Percentiles rank a stretch among this genome's conserved stretches.
These are phyloP conservation scores for Serpula lacrymans DNA, from an alignment of 768 basidiomycete genomes.

Conservation along the genomic window DNA sequence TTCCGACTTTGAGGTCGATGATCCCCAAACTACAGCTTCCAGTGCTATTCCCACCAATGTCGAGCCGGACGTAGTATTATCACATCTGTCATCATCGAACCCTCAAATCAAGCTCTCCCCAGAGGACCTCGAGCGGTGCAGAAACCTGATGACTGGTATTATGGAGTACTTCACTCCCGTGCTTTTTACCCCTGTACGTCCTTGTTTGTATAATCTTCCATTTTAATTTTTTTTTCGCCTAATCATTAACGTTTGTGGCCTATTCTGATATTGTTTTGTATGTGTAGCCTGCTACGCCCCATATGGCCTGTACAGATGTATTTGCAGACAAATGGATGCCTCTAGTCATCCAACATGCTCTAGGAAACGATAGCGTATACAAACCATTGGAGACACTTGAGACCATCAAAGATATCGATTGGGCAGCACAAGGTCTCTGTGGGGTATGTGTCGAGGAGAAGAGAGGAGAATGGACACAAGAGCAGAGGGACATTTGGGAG, in stretches of 20 bases:
- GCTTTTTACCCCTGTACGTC: constrained; percentile 58
- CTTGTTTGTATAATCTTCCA: background rate
- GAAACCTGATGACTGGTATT: constrained; percentile 47
- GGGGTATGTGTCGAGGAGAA: constrained; percentile 55
- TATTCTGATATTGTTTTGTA: no score
- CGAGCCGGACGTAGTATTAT: background rate
- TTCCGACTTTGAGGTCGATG: constrained; percentile 47
- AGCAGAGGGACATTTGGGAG: constrained; percentile 58
- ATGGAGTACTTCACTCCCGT: constrained; percentile 70
- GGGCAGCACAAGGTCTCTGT: constrained; percentile 59
- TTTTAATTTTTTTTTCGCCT: background rate
- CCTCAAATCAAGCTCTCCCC: constrained; percentile 24
- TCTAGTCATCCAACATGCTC: constrained; percentile 64
- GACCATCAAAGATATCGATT: constrained; percentile 53
- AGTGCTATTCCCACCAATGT: background rate
- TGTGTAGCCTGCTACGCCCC: constrained; percentile 47
- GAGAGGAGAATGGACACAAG: constrained; percentile 60
- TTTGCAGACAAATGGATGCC: constrained; percentile 73
- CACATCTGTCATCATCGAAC: background rate
- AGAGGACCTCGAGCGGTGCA: constrained; percentile 39
- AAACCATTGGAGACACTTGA: constrained; percentile 72
- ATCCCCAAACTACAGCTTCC: constrained; percentile 7
- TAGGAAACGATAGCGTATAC: constrained; percentile 59
- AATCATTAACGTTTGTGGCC: background rate
- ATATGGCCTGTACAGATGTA: constrained; percentile 72